A percentile compares a stretch with the other conserved stretches of the same genome.
phyloP scores from a whole-genome alignment of 768 basidiomycete genomes.

The Boletus bicolor region DNA sequence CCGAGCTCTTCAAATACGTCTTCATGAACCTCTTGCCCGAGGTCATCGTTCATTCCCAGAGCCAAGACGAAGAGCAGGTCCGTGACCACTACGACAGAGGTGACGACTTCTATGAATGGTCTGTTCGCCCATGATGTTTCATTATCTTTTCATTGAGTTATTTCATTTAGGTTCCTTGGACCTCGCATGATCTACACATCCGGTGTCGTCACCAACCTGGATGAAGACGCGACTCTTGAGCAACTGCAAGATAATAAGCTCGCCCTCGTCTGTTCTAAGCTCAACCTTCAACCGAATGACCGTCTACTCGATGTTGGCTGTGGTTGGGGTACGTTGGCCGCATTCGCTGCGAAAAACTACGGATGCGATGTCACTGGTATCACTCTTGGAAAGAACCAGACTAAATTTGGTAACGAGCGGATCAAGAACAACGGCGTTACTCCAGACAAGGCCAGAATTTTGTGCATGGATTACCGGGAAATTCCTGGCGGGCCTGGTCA shows the following conservation, averaged over 20 bases:
- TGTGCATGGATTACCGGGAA: conserved; percentile 92
- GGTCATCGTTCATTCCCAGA: conserved; percentile 85
- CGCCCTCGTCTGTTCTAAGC: conserved; percentile 90
- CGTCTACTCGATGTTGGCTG: conserved; percentile 83
- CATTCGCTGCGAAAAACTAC: conserved; percentile 97
- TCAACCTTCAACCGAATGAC: conserved; percentile 84
- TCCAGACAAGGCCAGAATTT: conserved; percentile 76
- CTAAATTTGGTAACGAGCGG: conserved; percentile 87
- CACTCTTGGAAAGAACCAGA: conserved; percentile 88
- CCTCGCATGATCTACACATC: conserved; percentile 98
- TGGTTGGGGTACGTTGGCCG: conserved; percentile 95
- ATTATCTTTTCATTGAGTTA: neutral
- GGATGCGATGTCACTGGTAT: conserved; percentile 95
- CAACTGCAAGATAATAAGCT: conserved; percentile 98
- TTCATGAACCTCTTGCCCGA: conserved; percentile 87
- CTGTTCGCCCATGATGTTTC: neutral
- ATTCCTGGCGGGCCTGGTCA: conserved; percentile 72
- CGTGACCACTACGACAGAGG: conserved; percentile 96
- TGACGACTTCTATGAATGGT: conserved; percentile 94
- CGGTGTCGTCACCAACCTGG: conserved; percentile 74
- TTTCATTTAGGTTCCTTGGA: conserved; percentile 72
- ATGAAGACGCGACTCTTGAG: conserved; percentile 78
- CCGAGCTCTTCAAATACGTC: conserved; percentile 92
- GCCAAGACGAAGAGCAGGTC: conserved; percentile 94
- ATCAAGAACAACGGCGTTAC: conserved; percentile 75